phyloP scores from a whole-genome alignment of 1,284 basidiomycete genomes.

The Sporisorium exsertum region DNA sequence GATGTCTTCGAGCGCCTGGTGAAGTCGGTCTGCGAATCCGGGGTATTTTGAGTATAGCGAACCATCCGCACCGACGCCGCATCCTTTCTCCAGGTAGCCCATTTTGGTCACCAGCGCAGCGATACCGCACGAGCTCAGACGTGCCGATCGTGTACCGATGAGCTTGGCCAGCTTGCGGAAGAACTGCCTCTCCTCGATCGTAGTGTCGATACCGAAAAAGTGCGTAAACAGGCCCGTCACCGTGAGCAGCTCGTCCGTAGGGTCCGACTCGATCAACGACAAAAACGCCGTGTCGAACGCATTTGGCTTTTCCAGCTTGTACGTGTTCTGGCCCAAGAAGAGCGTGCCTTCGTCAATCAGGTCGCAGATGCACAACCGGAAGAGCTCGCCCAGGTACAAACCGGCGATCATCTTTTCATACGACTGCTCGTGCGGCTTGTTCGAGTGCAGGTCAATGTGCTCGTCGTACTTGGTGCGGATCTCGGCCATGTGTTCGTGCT shows the following conservation, averaged over 20 bases:
- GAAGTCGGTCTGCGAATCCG: constrained; percentile 63
- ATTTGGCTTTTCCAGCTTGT: constrained; percentile 93
- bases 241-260: constrained; percentile 96
- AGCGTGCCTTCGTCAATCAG: constrained; percentile 95
- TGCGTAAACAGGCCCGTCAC: constrained; percentile 89
- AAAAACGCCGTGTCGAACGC: constrained; percentile 96
- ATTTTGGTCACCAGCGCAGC: constrained; percentile 66
- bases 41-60: constrained; percentile 67
- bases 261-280: constrained; percentile 95
- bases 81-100: constrained; percentile 63
- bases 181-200: constrained; percentile 64
- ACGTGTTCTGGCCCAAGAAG: constrained; percentile 95
- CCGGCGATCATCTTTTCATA: constrained; percentile 99
- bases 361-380: constrained; percentile 92
- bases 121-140: constrained; percentile 66
- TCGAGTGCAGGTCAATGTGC: constrained; percentile 90
- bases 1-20: constrained; percentile 67
- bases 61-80: constrained; percentile 65
- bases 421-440: constrained; percentile 95
- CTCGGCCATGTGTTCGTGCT: constrained; percentile 86
- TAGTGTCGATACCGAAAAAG: constrained; percentile 68
- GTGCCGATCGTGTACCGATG: constrained; percentile 66
- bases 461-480: constrained; percentile 89
- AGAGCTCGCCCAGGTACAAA: constrained; percentile 94
- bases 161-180: constrained; percentile 78